These are phyloP conservation scores for Colletotrichum sp. DNA, from an alignment of 2,329 filamentous ascomycete genomes.

Conservation along the genomic window DNA sequence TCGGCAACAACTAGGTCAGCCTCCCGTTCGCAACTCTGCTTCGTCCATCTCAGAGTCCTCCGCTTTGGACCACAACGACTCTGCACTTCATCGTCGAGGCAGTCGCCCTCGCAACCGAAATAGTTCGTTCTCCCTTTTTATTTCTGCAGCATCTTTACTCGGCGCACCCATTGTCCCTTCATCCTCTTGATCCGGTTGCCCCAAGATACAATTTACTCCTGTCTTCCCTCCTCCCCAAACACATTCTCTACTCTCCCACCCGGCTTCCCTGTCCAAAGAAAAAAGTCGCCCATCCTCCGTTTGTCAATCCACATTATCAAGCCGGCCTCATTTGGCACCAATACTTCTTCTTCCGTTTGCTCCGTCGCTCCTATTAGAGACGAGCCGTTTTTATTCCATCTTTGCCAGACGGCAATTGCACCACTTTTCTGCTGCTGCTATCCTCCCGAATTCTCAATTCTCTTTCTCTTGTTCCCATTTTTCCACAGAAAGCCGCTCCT, in stretches of 20 bases:
- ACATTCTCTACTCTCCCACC: neutral
- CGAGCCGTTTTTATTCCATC: conserved; percentile 10
- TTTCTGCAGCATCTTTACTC: conserved; percentile 17
- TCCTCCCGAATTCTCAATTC: conserved; percentile 14
- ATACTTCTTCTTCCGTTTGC: conserved; percentile 12
- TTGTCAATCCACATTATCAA: conserved; percentile 10
- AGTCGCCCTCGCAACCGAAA: conserved; percentile 17
- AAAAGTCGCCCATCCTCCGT: conserved; percentile 1
- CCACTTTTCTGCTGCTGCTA: conserved; percentile 12
- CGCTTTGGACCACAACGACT: conserved; percentile 15
- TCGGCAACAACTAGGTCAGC: neutral
- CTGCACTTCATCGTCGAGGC: conserved; percentile 17
- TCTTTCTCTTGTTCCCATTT: conserved; percentile 23
- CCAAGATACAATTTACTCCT: neutral
- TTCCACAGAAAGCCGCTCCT: neutral
- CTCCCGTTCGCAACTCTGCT: neutral
- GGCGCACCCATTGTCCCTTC: conserved; percentile 14
- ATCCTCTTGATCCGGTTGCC: neutral
- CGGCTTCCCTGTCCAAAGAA: conserved; percentile 10
- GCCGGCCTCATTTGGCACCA: conserved; percentile 8
- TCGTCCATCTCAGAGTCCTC: conserved; percentile 14
- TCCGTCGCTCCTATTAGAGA: neutral
- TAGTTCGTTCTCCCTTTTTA: conserved; percentile 24
- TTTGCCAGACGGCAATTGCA: conserved; percentile 18
- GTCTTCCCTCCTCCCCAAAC: neutral